Evolutionary conservation across 2,329 filamentous ascomycete genomes (phyloP).

Genomic region (Sporothrix inflata): DNA sequence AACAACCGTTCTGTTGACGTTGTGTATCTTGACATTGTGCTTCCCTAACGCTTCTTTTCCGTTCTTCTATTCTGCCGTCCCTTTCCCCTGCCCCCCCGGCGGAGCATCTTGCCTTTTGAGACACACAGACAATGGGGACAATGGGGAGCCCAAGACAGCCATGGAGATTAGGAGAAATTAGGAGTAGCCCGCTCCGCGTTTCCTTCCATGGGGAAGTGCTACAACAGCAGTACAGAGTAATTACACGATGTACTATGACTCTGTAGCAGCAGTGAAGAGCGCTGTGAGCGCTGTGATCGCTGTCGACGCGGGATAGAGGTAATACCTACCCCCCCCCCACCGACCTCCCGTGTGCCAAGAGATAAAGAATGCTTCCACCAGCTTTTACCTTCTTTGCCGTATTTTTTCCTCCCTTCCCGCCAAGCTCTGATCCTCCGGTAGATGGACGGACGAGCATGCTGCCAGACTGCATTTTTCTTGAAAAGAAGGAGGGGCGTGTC

Average conservation of each 20-base stretch:
- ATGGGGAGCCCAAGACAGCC: neutral
- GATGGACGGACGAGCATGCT: neutral
- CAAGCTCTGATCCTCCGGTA: constrained; percentile 20
- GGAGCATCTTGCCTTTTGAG: neutral
- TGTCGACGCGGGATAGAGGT: neutral
- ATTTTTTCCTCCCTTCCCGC: constrained; percentile 9
- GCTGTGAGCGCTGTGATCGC: neutral
- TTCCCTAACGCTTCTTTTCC: neutral
- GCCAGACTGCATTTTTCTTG: neutral
- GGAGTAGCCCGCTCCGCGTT: neutral
- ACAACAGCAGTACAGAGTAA: neutral
- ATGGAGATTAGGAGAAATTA: constrained; percentile 20
- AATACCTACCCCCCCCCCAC: constrained; percentile 5
- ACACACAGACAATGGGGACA: neutral
- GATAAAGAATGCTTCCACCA: constrained; percentile 8
- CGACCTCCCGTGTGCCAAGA: constrained; percentile 18
- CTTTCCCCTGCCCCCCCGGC: neutral
- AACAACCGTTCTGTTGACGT: neutral
- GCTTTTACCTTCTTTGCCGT: neutral
- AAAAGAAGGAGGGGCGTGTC: constrained; percentile 4
- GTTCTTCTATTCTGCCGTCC: neutral
- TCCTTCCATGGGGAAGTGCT: neutral
- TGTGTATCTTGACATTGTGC: neutral
- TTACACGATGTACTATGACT: no score
- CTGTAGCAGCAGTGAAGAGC: no score